Evolutionary conservation across 2,329 filamentous ascomycete genomes (phyloP).

Genomic region (Claviceps fusiformis): DNA sequence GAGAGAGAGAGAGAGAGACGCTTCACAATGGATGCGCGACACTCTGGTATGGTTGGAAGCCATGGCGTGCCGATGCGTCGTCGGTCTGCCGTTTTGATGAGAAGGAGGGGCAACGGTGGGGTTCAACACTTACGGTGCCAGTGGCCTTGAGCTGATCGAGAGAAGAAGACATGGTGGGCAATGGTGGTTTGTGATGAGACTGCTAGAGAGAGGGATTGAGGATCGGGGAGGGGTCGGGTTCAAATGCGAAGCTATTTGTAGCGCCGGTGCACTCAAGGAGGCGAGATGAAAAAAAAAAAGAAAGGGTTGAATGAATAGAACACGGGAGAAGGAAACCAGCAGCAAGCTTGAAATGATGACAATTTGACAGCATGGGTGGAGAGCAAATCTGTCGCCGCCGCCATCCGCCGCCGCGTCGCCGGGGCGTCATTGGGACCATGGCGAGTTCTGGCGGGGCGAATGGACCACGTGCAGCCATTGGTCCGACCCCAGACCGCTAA

Average conservation of each 20-base stretch:
- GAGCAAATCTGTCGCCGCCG: too few relatives aligned
- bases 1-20: neutral
- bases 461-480: neutral
- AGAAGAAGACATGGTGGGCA: slow-evolving; percentile 59
- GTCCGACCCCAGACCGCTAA: neutral
- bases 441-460: neutral
- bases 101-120: slow-evolving; percentile 18
- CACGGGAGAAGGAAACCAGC: neutral
- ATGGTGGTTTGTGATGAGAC: neutral
- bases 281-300: neutral
- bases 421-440: neutral
- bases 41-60: slow-evolving; percentile 1
- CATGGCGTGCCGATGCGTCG: neutral
- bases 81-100: slow-evolving; percentile 2
- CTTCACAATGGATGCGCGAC: neutral
- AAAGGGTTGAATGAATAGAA: neutral
- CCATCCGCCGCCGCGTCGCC: neutral
- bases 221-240: neutral
- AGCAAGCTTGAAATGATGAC: neutral
- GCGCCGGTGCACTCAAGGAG: neutral
- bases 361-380: too few relatives aligned
- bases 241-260: neutral
- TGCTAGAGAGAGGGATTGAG: neutral
- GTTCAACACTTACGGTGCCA: slow-evolving; percentile 66
- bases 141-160: slow-evolving; percentile 94